These are phyloP conservation scores for Penicillium tannophilum DNA, from an alignment of 495 filamentous ascomycete species.

Conservation along the genomic window DNA sequence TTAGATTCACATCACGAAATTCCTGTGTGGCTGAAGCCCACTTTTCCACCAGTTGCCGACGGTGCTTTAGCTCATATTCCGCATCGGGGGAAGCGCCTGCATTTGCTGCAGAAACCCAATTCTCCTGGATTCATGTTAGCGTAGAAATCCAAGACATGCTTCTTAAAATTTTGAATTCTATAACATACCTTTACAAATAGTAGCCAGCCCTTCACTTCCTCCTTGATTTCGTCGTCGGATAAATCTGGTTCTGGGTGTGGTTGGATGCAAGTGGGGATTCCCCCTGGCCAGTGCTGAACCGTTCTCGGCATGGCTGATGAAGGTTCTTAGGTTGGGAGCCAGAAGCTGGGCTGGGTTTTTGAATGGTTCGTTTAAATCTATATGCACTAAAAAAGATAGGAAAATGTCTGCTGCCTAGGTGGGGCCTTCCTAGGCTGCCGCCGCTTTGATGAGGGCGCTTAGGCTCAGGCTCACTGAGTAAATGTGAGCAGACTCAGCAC, in stretches of 20 bases:
- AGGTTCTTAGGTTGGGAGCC: too few species aligned
- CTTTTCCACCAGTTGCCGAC: constrained; percentile 7
- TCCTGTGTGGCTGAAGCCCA: constrained; percentile 12
- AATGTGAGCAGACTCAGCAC: too few species aligned
- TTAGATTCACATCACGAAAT: constrained; percentile 8
- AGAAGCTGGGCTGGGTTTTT: too few species aligned
- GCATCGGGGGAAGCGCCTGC: constrained; percentile 5
- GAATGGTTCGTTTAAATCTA: too few species aligned
- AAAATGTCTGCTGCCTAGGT: too few species aligned
- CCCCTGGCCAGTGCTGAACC: constrained; percentile 8
- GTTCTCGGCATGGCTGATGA: constrained; percentile 8
- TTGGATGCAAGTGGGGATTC: constrained; percentile 12
- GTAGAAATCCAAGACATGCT: neutral
- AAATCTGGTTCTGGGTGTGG: constrained; percentile 10
- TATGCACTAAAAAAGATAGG: too few species aligned
- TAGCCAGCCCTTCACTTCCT: constrained; percentile 11
- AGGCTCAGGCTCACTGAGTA: too few species aligned
- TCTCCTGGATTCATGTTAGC: constrained; percentile 5
- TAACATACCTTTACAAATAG: constrained; percentile 5
- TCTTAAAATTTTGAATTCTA: neutral
- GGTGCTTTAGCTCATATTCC: constrained; percentile 7
- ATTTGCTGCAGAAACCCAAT: constrained; percentile 10
- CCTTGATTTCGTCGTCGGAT: constrained; percentile 3
- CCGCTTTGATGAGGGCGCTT: too few species aligned
- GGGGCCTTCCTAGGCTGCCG: too few species aligned